phyloP scores from a whole-genome alignment of 192 early-diverging fungal genomes.

The Rhizophagus clarus region DNA sequence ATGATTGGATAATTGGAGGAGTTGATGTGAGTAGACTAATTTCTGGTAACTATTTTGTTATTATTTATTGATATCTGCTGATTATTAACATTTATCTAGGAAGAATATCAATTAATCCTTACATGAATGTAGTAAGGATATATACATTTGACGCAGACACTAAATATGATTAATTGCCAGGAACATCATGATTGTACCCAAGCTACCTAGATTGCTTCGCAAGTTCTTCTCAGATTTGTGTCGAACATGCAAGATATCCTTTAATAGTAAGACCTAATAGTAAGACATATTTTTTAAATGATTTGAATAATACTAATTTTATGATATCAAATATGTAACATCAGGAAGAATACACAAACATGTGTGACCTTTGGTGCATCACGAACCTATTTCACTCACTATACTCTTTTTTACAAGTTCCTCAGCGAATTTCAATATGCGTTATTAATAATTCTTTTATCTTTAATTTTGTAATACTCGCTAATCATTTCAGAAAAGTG shows the following conservation, averaged over 20 bases:
- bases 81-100: conserved; percentile 21
- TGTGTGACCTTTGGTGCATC: too few species aligned
- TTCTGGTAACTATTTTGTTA: conserved; percentile 15
- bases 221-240: conserved; percentile 22
- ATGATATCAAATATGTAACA: too few species aligned
- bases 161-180: neutral
- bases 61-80: conserved; percentile 1
- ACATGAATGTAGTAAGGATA: neutral
- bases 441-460: too few species aligned
- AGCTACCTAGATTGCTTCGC: neutral
- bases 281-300: too few species aligned
- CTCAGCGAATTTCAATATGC: too few species aligned
- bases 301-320: too few species aligned
- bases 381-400: too few species aligned
- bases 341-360: too few species aligned
- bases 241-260: neutral
- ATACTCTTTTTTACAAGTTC: too few species aligned
- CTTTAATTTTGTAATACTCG: too few species aligned
- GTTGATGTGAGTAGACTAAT: conserved; percentile 4
- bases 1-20: conserved; percentile 2
- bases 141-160: too few species aligned
- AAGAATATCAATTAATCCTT: conserved; percentile 19
- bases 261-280: neutral
- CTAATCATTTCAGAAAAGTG: too few species aligned
- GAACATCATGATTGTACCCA: neutral